Conservation (phyloP, 2,329 filamentous ascomycete genomes). For the Hyphodiscus sp. region DNA sequence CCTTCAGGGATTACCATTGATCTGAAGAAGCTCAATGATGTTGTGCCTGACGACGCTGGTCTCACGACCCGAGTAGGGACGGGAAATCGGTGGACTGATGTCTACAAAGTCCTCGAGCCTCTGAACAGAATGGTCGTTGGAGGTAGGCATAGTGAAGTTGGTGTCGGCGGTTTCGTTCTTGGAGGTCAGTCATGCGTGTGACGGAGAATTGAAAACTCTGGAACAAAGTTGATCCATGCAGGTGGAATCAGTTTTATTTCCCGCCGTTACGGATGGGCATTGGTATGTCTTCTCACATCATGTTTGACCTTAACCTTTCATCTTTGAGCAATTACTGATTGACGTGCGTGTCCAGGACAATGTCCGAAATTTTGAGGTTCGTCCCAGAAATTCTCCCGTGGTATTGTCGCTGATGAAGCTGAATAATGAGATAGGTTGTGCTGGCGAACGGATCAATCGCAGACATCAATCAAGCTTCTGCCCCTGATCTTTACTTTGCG, state of each 20-base stretch:
- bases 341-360: not conserved
- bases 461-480: not conserved
- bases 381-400: not conserved
- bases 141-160: slow-evolving; percentile 25
- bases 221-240: not conserved
- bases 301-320: no score
- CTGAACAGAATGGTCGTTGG: slow-evolving; percentile 30
- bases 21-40: slow-evolving; percentile 5
- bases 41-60: slow-evolving; percentile 20
- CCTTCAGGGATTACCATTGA: slow-evolving; percentile 35
- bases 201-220: not conserved
- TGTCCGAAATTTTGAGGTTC: slow-evolving; percentile 7
- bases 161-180: slow-evolving; percentile 13
- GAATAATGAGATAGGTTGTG: not conserved
- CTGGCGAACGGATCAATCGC: not conserved
- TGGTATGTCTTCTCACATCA: no score
- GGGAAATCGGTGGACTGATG: slow-evolving; percentile 32
- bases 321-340: no score
- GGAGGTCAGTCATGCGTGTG: slow-evolving; percentile 5
- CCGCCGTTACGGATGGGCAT: slow-evolving; percentile 6
- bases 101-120: slow-evolving; percentile 31
- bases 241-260: not conserved
- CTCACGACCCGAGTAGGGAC: slow-evolving; percentile 28
- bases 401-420: not conserved
- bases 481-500: not conserved